phyloP scores from a whole-genome alignment of 1,284 basidiomycete genomes.

The Sporisorium graminicola region DNA sequence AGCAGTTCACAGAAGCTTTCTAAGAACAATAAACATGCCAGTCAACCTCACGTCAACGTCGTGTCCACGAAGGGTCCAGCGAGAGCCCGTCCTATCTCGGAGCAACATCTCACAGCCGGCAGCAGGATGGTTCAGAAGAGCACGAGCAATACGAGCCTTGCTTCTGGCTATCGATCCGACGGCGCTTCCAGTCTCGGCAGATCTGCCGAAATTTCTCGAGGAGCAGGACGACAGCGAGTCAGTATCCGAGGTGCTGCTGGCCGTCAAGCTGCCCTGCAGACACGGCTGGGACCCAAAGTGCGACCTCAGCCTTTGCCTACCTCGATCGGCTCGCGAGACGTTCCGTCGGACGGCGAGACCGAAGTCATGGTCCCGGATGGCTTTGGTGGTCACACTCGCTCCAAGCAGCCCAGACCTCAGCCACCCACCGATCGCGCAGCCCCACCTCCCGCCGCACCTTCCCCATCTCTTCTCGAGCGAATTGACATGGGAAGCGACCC shows the following conservation, averaged over 20 bases:
- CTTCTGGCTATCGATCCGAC: conserved; percentile 38
- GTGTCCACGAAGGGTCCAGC: neutral
- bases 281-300: conserved; percentile 27
- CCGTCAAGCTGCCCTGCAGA: conserved; percentile 27
- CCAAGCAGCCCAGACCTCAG: conserved; percentile 25
- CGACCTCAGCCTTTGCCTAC: neutral
- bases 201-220: conserved; percentile 51
- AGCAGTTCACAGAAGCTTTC: conserved; percentile 15
- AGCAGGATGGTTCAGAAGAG: conserved; percentile 29
- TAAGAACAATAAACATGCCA: conserved; percentile 32
- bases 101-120: conserved; percentile 7
- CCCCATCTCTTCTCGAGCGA: conserved; percentile 17
- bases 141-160: conserved; percentile 37
- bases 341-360: conserved; percentile 33
- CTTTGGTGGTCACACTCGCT: conserved; percentile 54
- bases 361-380: conserved; percentile 56
- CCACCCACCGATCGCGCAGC: neutral
- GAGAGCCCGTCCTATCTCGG: neutral
- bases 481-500: conserved; percentile 22
- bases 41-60: conserved; percentile 35
- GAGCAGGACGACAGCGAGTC: conserved; percentile 27
- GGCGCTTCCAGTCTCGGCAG: conserved; percentile 52
- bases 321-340: neutral
- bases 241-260: conserved; percentile 28
- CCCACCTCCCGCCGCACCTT: conserved; percentile 1